A percentile compares a stretch with the other conserved stretches of the same genome.
Evolutionary conservation across 331 rosid species (phyloP).

Genomic region (Phaseolus coccineus): DNA sequence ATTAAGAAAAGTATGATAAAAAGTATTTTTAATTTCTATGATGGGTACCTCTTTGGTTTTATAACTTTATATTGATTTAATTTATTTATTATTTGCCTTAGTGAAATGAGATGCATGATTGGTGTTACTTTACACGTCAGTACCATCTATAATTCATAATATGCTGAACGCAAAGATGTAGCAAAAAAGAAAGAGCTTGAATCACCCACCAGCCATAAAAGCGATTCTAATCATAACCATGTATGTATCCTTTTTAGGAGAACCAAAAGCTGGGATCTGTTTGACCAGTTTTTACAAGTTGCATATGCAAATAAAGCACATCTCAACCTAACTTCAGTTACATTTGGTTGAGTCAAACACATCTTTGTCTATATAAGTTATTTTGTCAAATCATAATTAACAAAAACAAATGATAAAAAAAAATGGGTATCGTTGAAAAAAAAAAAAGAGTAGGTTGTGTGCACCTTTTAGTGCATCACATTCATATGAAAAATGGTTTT

Average conservation of each 20-base stretch:
- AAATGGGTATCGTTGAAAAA: background rate
- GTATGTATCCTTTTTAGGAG: background rate
- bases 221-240: constrained; percentile 21
- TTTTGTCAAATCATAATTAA: constrained; percentile 14
- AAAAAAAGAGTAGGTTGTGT: background rate
- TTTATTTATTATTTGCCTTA: background rate
- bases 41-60: too few relatives aligned
- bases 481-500: background rate
- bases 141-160: background rate
- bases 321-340: constrained; percentile 28
- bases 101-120: constrained; percentile 23
- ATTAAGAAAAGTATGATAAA: too few relatives aligned
- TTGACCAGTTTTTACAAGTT: constrained; percentile 23
- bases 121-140: constrained; percentile 42
- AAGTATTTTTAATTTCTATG: too few relatives aligned
- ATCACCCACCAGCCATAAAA: constrained; percentile 6
- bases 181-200: background rate
- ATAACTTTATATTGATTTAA: background rate
- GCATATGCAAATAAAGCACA: background rate
- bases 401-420: background rate
- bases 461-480: background rate
- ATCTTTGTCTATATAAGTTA: constrained; percentile 3
- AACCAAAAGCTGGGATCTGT: background rate
- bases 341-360: constrained; percentile 18
- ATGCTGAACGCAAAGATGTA: background rate